Percentiles rank a stretch among this genome's conserved stretches.
phyloP scores from a whole-genome alignment of 1,284 basidiomycete species.

The Leccinum olivaceoglutinosum region DNA sequence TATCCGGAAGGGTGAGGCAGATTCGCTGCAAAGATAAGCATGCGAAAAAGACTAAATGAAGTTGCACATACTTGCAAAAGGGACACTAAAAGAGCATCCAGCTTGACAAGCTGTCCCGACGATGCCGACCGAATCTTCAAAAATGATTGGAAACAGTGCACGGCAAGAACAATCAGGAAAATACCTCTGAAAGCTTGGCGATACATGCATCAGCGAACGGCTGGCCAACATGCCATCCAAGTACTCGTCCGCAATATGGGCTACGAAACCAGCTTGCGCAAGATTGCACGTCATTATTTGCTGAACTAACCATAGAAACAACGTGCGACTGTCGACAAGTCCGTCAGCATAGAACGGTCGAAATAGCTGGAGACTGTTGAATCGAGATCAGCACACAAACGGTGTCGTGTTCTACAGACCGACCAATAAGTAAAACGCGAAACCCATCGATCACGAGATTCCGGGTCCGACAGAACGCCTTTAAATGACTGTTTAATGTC shows the following conservation, averaged over 20 bases:
- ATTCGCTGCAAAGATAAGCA: constrained; percentile 42
- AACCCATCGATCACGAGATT: constrained; percentile 72
- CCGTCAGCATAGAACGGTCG: constrained; percentile 77
- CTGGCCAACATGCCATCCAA: constrained; percentile 65
- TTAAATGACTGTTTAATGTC: constrained; percentile 79
- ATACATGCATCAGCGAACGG: constrained; percentile 67
- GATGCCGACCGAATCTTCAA: constrained; percentile 49
- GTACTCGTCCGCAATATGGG: constrained; percentile 76
- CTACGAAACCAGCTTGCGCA: constrained; percentile 81
- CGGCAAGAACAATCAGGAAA: not conserved
- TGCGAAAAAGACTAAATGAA: not conserved
- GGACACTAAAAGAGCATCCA: constrained; percentile 50
- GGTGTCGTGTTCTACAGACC: constrained; percentile 13
- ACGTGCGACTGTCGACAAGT: constrained; percentile 77
- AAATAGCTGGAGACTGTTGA: constrained; percentile 62
- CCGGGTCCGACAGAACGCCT: constrained; percentile 65
- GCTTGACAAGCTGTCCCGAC: constrained; percentile 48
- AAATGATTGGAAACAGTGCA: not conserved
- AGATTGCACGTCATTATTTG: constrained; percentile 72
- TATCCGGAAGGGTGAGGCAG: constrained; percentile 62
- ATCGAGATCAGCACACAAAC: constrained; percentile 7
- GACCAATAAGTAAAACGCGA: constrained; percentile 80
- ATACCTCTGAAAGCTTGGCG: constrained; percentile 65
- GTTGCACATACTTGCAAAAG: constrained; percentile 50
- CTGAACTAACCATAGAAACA: constrained; percentile 82